Evolutionary conservation across 352 stramenopile species (phyloP).

Genomic region (Phytophthora pseudosyringae): DNA sequence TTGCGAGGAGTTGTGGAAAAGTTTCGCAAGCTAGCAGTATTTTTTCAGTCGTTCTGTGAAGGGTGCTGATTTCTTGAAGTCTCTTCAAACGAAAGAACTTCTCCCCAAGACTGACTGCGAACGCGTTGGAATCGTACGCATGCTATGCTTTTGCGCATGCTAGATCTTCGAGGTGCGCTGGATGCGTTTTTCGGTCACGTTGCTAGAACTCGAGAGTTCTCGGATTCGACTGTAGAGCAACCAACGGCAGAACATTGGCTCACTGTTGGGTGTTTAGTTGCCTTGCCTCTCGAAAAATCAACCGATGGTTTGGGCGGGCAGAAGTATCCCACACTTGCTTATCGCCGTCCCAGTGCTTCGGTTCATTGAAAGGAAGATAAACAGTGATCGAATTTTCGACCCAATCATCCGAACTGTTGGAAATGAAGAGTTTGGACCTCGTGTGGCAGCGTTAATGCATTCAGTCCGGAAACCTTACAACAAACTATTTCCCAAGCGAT

Average conservation of each 20-base stretch:
- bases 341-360: neutral
- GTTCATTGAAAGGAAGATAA: neutral
- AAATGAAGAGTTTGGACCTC: neutral
- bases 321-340: constrained; percentile 8
- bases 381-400: neutral
- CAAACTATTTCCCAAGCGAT: neutral
- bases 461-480: neutral
- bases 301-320: neutral
- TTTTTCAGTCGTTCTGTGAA: constrained; percentile 9
- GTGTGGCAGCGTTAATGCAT: constrained; percentile 1
- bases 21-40: constrained; percentile 5
- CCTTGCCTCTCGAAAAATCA: neutral
- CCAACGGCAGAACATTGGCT: constrained; percentile 11
- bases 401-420: neutral
- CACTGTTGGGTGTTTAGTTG: neutral
- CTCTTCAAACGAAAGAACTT: neutral
- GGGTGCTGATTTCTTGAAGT: neutral
- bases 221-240: neutral
- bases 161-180: neutral
- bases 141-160: constrained; percentile 1
- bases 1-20: neutral
- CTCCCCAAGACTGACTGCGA: neutral
- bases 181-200: constrained; percentile 3
- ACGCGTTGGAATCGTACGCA: constrained; percentile 6
- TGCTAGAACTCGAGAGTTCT: neutral